Evolutionary conservation across 116 monocot species (phyloP).

Genomic region (Iris pallida): DNA sequence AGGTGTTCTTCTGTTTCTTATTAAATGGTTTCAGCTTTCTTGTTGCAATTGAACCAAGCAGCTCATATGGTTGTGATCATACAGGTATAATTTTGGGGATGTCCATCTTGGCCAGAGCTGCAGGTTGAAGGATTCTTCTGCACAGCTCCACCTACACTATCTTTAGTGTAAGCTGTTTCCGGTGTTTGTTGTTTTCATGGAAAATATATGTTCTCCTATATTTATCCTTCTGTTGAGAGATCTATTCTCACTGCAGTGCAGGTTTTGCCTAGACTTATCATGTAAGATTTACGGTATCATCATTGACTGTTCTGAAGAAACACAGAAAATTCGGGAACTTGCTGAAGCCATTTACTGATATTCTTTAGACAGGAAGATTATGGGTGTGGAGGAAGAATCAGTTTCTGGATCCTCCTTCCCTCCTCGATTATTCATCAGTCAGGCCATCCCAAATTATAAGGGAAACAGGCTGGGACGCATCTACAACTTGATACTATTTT

Average conservation of each 20-base stretch:
- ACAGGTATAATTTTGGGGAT: conserved; percentile 95
- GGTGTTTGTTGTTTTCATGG: not conserved
- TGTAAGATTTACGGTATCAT: no score
- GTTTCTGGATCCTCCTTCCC: no score
- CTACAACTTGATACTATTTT: no score
- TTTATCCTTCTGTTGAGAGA: not conserved
- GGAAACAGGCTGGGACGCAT: no score
- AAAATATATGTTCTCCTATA: not conserved
- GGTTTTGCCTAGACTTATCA: not conserved
- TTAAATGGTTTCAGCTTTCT: conserved; percentile 2
- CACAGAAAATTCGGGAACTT: no score
- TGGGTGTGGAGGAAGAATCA: no score
- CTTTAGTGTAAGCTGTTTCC: conserved; percentile 20
- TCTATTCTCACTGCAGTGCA: not conserved
- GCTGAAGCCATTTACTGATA: no score
- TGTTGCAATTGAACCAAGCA: not conserved
- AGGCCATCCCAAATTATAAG: no score
- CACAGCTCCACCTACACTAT: conserved; percentile 71
- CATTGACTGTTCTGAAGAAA: no score
- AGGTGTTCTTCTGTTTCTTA: conserved; percentile 35
- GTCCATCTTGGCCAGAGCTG: conserved; percentile 97
- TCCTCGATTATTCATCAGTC: no score
- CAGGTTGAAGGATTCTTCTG: conserved; percentile 65
- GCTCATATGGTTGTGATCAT: conserved; percentile 4
- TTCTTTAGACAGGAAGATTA: no score